Base-by-base conservation (phyloP, 2,329 filamentous ascomycete genomes). In the Talaromyces rugulosus region DNA sequence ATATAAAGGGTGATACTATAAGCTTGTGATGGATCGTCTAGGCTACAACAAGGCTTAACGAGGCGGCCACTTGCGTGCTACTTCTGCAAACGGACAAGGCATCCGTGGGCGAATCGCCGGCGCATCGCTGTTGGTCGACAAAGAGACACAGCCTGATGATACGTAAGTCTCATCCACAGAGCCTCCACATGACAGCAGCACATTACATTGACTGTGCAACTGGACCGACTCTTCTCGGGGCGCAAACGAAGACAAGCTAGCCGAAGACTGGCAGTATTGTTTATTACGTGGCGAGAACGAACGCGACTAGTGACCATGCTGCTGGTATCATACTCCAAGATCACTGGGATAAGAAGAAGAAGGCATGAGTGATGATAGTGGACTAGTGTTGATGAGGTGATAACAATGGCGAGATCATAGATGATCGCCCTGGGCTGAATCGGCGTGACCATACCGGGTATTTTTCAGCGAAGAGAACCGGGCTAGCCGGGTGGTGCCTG, bases 401-500 rank as follows among this genome's bases (percentile, higher is more conserved):
- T 40, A n/a, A 18, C 42, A 12, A 47, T 23, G 42, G 23, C 44
- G 44, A 47, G 44, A 36, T 36, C 33, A 36, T 36, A 47, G 42
- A 31, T 31, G 50, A 53, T 53, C 50, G 28, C 27, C 50, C 28
- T 47, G 8, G 23, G 44, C 44, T 27, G 44, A 47, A 47, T 27
- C 44, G 44, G 18, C 50, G 50, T 53, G 50, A 53, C 50, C 27
- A 31, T 53, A 53, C 50, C 50, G 50, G 50, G 50, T 53, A 53
- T 53, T 53, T 53, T 31, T 53, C 6, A 31, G 27, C 27, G 14
- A n/a, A 28, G 27, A 18, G n/a, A 31, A 31, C 12, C 50, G 16
- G 50, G 30, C 50, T 31, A 47, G 18, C 44, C 44, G 44, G 44
- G 27, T 53, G 50, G 50, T 53, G 50, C 50, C 50, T 53, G 50